These are phyloP conservation scores for Lipomyces sp. DNA, from an alignment of 805 yeast genomes.

Conservation along the genomic window DNA sequence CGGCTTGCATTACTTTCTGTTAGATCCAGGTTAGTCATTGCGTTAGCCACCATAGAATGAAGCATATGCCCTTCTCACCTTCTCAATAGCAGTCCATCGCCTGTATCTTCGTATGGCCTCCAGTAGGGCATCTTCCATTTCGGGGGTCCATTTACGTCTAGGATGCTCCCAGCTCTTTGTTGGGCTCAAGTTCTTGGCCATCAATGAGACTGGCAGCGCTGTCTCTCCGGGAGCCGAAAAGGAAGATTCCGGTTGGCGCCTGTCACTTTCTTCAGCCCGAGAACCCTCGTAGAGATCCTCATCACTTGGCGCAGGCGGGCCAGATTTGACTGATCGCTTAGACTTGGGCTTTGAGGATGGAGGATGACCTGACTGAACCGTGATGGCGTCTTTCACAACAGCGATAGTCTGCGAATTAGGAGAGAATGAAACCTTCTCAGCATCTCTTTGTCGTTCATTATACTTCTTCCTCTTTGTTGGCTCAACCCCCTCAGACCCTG, in stretches of 20 bases:
- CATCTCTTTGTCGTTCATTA: constrained; percentile 14
- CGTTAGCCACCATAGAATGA: background rate
- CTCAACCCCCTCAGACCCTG: background rate
- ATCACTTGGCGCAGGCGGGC: constrained; percentile 1
- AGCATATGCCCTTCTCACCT: background rate
- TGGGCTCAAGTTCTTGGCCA: constrained; percentile 9
- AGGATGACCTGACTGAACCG: background rate
- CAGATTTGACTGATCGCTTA: background rate
- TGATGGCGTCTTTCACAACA: background rate
- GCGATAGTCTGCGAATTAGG: background rate
- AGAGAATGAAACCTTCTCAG: constrained; percentile 9
- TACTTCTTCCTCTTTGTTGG: background rate
- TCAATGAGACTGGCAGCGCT: background rate
- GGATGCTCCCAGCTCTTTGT: constrained; percentile 9
- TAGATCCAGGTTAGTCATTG: background rate
- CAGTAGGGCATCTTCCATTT: constrained; percentile 25
- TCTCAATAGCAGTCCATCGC: constrained; percentile 4
- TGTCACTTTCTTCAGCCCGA: constrained; percentile 6
- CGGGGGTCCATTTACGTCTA: constrained; percentile 21
- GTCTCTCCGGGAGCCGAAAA: background rate
- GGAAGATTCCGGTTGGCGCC: background rate
- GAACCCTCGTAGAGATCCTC: constrained; percentile 1
- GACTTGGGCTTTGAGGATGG: background rate
- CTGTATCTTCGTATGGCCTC: constrained; percentile 6
- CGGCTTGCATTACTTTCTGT: constrained; percentile 12